Evolutionary conservation across 106 monocot species (phyloP).

Genomic region (Acorus gramineus): DNA sequence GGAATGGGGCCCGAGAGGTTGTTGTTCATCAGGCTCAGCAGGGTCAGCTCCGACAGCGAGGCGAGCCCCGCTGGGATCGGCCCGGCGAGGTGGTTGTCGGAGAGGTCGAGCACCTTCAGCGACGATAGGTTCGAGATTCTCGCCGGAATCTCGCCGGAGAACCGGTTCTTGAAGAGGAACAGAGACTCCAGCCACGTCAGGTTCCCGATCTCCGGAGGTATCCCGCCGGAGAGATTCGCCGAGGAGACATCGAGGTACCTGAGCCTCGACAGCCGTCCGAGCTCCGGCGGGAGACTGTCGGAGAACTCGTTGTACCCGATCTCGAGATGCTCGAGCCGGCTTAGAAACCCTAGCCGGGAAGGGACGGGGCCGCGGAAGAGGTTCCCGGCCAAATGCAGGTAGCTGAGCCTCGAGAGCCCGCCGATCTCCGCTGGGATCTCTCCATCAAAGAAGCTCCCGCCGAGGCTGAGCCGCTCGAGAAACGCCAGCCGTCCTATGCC

Average conservation of each 20-base stretch:
- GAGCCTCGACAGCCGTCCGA: slow-evolving; percentile 36
- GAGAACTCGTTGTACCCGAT: slow-evolving; percentile 63
- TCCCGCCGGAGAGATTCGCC: slow-evolving; percentile 41
- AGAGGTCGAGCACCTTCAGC: slow-evolving; percentile 55
- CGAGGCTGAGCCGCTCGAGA: slow-evolving; percentile 60
- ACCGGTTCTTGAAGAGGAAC: slow-evolving; percentile 70
- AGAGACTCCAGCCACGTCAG: slow-evolving; percentile 35
- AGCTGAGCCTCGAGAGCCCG: slow-evolving; percentile 22
- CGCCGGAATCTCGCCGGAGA: slow-evolving; percentile 49
- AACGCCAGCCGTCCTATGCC: slow-evolving; percentile 15
- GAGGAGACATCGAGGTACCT: slow-evolving; percentile 66
- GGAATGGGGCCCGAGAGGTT: slow-evolving; percentile 62
- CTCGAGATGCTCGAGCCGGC: slow-evolving; percentile 54
- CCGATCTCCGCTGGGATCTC: slow-evolving; percentile 30
- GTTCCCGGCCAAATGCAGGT: slow-evolving; percentile 77
- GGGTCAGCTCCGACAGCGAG: slow-evolving; percentile 41
- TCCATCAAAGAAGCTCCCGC: slow-evolving; percentile 73
- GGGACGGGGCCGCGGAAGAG: slow-evolving; percentile 48
- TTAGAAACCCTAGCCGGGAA: slow-evolving; percentile 26
- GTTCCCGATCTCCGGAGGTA: slow-evolving; percentile 44
- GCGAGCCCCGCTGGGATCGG: slow-evolving; percentile 39
- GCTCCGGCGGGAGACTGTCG: slow-evolving; percentile 42
- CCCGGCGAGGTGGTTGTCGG: slow-evolving; percentile 64
- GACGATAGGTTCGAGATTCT: slow-evolving; percentile 19
- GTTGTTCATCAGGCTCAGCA: slow-evolving; percentile 83